Evolutionary conservation across 2,329 filamentous ascomycete genomes (phyloP), one percentile per base, ranked within the genome.

Genomic region (Neofusicoccum ribis): DNA sequence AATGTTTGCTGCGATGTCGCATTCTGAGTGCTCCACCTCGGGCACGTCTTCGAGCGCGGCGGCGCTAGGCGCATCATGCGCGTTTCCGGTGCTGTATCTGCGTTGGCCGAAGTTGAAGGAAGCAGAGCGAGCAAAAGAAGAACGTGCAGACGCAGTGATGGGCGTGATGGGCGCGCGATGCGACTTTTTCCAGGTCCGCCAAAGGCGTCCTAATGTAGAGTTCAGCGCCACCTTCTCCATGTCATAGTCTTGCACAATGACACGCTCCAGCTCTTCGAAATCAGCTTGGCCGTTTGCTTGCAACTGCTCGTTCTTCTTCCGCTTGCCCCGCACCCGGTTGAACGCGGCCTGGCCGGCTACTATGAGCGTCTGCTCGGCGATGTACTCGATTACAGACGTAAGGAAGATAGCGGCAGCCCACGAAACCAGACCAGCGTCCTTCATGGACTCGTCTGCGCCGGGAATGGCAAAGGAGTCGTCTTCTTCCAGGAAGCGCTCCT

Each of bases 331-430:
- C 66, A 75, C 82, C 69, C 91, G 87, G 64, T 88, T 85, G 74
- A 88, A 92, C 1, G 95, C 90, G 34, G 92, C 92, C 74, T 96
- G 91, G 14, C 92, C 92, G 15, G 93, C 91, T 44, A 96, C 86
- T n/a, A 93, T 86, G 67, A 99, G 82, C 6, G 92, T 91, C 75
- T 96, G 91, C 78, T 99, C 95, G 37, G 92, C 94, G 78, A 99
- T 88, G 73, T 93, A 95, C 78, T 99, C 95, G 47, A 99, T 83
- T 67, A 99, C 92, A 0, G 94, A 96, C 0, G 95, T 97, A 52
- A 99, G 81, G 78, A 98, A 99, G 69, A 99, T 98, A 66, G 95
- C 93, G 14, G 96, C 92, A 0, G 93, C 91, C 36, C 95, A 93
- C 0, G 93, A 96, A 20, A 98, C 80, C n/a, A 83, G 77, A 1